Percentiles rank a stretch among this genome's conserved stretches.
phyloP scores from a whole-genome alignment of 345 rosid genomes.

The Alliaria petiolata region DNA sequence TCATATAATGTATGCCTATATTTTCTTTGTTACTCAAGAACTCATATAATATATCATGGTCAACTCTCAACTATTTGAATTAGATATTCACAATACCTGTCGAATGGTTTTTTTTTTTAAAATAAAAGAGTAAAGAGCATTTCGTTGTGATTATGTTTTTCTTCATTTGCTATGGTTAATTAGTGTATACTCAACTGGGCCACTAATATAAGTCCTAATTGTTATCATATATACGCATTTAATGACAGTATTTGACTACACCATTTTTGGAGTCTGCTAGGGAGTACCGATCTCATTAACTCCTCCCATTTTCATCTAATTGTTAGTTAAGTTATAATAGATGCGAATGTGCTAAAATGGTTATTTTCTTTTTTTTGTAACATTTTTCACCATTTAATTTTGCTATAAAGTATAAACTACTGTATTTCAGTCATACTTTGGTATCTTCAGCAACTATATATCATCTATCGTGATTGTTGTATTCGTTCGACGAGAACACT shows the following conservation, averaged over 20 bases:
- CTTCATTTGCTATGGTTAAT: conserved; percentile 1
- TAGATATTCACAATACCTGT: background rate
- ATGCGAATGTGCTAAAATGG: background rate
- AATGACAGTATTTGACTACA: background rate
- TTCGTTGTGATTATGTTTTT: background rate
- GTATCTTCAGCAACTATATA: too few species aligned
- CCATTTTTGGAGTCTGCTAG: too few species aligned
- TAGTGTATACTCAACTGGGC: background rate
- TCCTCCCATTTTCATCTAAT: background rate
- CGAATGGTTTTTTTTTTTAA: background rate
- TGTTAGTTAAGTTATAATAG: background rate
- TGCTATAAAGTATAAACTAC: background rate
- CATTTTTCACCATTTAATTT: too few species aligned
- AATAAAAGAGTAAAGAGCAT: background rate
- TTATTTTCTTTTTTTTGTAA: too few species aligned
- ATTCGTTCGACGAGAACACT: too few species aligned
- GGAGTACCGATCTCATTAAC: background rate
- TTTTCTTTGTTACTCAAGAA: background rate
- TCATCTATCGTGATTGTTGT: background rate
- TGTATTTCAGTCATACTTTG: background rate
- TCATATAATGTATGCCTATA: background rate
- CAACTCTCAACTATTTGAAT: background rate
- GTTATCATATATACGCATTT: background rate
- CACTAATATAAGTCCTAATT: background rate
- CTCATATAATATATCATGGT: background rate